These are phyloP conservation scores for Cladosporium sp. DNA, from an alignment of 2,329 filamentous ascomycete genomes.

Conservation along the genomic window DNA sequence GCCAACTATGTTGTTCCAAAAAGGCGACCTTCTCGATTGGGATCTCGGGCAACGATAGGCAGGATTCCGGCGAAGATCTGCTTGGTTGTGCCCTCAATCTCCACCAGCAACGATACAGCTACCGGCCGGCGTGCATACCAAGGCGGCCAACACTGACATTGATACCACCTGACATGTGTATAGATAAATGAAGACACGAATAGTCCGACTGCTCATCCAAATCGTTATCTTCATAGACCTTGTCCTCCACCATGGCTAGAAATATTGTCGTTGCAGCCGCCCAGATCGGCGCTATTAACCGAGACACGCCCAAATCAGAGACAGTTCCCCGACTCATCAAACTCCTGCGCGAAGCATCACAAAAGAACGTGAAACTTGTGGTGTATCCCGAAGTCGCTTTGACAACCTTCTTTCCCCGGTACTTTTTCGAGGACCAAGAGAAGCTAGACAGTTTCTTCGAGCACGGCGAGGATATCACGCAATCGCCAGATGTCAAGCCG, in stretches of 20 bases:
- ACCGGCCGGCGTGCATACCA: slow-evolving; percentile 13
- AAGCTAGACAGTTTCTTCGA: slow-evolving; percentile 56
- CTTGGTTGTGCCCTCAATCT: not conserved
- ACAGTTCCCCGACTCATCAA: slow-evolving; percentile 52
- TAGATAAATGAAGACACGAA: not conserved
- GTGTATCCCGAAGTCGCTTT: slow-evolving; percentile 58
- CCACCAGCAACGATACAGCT: not conserved
- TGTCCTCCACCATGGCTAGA: slow-evolving; percentile 37
- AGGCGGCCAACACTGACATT: slow-evolving; percentile 2
- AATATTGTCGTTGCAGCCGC: slow-evolving; percentile 54
- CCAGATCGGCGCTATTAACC: slow-evolving; percentile 54
- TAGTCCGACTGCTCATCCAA: not conserved
- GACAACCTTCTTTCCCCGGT: slow-evolving; percentile 59
- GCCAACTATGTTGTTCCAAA: not conserved
- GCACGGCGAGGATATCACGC: slow-evolving; percentile 44
- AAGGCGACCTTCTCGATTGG: not conserved
- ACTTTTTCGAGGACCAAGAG: slow-evolving; percentile 39
- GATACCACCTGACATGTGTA: not conserved
- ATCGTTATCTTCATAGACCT: not conserved
- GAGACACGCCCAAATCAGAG: slow-evolving; percentile 43
- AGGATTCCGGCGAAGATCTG: not conserved
- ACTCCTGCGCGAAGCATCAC: slow-evolving; percentile 50
- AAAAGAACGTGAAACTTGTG: slow-evolving; percentile 50
- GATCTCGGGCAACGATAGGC: slow-evolving; percentile 19
- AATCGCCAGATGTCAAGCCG: slow-evolving; percentile 47